Percentiles rank a stretch among this genome's conserved stretches.
These are phyloP conservation scores for Eucommia ulmoides DNA, from an alignment of 257 asterid species.

Conservation along the genomic window DNA sequence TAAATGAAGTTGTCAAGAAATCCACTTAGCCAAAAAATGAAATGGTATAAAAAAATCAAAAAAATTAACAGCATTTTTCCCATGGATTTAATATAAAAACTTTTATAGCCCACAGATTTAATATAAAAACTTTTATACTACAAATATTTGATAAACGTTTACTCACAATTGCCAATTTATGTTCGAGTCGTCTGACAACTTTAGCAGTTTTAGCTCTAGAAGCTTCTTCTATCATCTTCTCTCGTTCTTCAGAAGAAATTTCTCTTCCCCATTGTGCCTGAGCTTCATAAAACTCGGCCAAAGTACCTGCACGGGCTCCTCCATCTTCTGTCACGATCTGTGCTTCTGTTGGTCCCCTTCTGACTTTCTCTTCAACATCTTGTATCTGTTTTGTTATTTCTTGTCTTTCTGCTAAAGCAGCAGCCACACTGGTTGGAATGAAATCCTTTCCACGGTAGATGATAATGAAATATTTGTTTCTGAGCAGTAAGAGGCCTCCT, in stretches of 20 bases:
- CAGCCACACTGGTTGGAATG: conserved; percentile 75
- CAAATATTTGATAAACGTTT: conserved; percentile 11
- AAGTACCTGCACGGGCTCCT: conserved; percentile 61
- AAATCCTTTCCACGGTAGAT: conserved; percentile 97
- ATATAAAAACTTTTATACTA: too few species aligned
- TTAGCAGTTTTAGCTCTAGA: conserved; percentile 47
- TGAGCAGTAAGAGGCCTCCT: conserved; percentile 82
- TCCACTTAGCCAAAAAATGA: too few species aligned
- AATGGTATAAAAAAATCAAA: not conserved
- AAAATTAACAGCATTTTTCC: not conserved
- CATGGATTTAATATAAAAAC: conserved; percentile 3
- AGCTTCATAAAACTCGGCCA: conserved; percentile 93
- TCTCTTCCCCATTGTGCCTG: conserved; percentile 81
- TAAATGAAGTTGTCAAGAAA: too few species aligned
- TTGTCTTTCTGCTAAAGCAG: conserved; percentile 73
- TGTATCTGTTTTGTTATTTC: conserved; percentile 75
- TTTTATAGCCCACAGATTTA: conserved; percentile 7
- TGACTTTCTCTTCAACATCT: conserved; percentile 72
- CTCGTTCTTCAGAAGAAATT: conserved; percentile 62
- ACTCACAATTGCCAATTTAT: conserved; percentile 78
- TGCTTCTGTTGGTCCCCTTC: conserved; percentile 28
- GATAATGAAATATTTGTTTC: conserved; percentile 88
- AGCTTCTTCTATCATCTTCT: conserved; percentile 67
- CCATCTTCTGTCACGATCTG: conserved; percentile 28
- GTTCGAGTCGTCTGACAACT: conserved; percentile 77